Base-by-base conservation (phyloP, 1,284 basidiomycete species). In the Meripilus lineatus region DNA sequence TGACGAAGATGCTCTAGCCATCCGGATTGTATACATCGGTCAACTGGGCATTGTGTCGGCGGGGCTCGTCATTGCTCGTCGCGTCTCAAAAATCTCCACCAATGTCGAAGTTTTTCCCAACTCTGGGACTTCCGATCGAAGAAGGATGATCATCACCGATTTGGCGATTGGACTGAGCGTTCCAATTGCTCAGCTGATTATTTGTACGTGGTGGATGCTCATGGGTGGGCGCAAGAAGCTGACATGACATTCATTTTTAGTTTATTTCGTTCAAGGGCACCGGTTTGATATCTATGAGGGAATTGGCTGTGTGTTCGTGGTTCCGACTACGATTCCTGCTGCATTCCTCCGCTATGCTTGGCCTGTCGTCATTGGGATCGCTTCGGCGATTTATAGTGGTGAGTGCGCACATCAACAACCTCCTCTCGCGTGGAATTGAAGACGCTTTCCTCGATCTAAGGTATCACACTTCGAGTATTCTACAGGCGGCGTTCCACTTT, bases 211-310 rank as follows among this genome's bases (percentile, higher is more conserved):
- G 10, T 5, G 8, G 28, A n/a, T 15, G 11, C 11, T 35, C 34
- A 13, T 35, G 8, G 18, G 28, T 10, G 25, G 10, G 13, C 10
- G 20, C 10, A 8, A 8, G 38, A 42, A 13, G 26, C 15, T 30
- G 5, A 24, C 28, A 21, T 21, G 23, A 22, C 5, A 38, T 23
- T 45, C 11, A 5, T 7, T 26, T 30, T 3, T 38, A 68, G 67
- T 67, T 25, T 48, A 58, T 11, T 49, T 67, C 21, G 55, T 67
- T 2, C 62, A 69, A 41, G 53, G 60, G 3, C 63, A 63, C 34
- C 61, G 69, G 5, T 74, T 62, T 46, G 26, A 65, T 25, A 59
- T 73, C 4, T 39, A 57, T 1, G 67, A 72, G 49, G 56, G 66
- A 25, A 10, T 67, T 1, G 70, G 71, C 0, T 73, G 70, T 34